phyloP scores from a whole-genome alignment of 2,329 filamentous ascomycete species.

The Botrytis aclada region DNA sequence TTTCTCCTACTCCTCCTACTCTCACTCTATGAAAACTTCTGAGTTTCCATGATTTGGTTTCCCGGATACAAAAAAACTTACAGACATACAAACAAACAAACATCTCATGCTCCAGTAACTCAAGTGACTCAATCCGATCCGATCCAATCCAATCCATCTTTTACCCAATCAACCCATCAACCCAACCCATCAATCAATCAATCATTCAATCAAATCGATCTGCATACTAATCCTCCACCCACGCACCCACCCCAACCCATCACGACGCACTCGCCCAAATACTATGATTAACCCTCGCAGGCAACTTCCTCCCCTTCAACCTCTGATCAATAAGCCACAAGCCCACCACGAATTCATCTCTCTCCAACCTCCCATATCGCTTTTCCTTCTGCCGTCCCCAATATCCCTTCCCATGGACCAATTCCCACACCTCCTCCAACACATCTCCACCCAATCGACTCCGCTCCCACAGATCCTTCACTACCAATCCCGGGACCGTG shows the following conservation, averaged over 20 bases:
- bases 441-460: constrained; percentile 66
- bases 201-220: too few species aligned
- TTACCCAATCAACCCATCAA: neutral
- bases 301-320: constrained; percentile 75
- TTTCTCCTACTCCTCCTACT: neutral
- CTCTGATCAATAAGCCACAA: constrained; percentile 81
- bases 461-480: constrained; percentile 71
- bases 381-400: constrained; percentile 46
- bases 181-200: neutral
- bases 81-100: neutral
- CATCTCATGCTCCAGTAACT: neutral
- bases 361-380: constrained; percentile 55
- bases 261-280: constrained; percentile 68
- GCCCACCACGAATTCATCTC: constrained; percentile 76
- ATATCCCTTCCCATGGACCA: constrained; percentile 63
- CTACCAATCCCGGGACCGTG: constrained; percentile 35
- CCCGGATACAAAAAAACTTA: neutral
- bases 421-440: constrained; percentile 71
- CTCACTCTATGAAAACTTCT: neutral
- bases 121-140: neutral
- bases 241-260: constrained; percentile 40
- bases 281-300: constrained; percentile 65
- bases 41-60: neutral
- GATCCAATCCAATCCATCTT: neutral
- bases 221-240: too few species aligned